A percentile compares a stretch with the other conserved stretches of the same genome.
phyloP scores from a whole-genome alignment of 2,329 filamentous ascomycete genomes.

The Albifimbria verrucaria region DNA sequence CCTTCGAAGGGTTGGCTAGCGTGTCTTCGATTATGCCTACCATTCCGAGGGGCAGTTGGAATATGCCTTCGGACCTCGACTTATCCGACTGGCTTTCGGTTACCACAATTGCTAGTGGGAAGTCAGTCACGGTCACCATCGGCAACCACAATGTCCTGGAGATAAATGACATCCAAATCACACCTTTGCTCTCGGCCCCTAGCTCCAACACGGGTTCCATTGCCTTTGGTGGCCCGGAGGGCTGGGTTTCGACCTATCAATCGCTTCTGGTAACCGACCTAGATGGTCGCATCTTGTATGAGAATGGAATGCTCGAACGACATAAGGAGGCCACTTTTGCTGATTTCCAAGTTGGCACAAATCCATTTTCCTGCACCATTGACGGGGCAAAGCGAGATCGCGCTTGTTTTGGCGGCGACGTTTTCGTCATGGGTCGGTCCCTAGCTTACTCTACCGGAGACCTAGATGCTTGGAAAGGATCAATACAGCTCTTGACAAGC shows the following conservation, averaged over 20 bases:
- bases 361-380: background rate
- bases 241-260: background rate
- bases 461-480: background rate
- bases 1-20: background rate
- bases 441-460: background rate
- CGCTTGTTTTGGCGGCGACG: constrained; percentile 2
- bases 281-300: background rate
- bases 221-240: background rate
- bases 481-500: background rate
- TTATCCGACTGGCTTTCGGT: background rate
- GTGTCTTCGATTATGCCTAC: background rate
- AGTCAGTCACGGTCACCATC: background rate
- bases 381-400: constrained; percentile 3
- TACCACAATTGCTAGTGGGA: background rate
- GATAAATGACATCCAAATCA: background rate
- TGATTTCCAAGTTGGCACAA: constrained; percentile 3
- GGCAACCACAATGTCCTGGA: background rate
- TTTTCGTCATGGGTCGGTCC: constrained; percentile 1
- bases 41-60: background rate
- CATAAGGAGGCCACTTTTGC: background rate
- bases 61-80: background rate
- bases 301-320: background rate
- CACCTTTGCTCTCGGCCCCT: background rate
- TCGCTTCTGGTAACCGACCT: background rate
- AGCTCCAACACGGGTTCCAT: background rate